These are phyloP conservation scores for Tephrocybe sp. DNA, from an alignment of 768 basidiomycete species.

Conservation along the genomic window DNA sequence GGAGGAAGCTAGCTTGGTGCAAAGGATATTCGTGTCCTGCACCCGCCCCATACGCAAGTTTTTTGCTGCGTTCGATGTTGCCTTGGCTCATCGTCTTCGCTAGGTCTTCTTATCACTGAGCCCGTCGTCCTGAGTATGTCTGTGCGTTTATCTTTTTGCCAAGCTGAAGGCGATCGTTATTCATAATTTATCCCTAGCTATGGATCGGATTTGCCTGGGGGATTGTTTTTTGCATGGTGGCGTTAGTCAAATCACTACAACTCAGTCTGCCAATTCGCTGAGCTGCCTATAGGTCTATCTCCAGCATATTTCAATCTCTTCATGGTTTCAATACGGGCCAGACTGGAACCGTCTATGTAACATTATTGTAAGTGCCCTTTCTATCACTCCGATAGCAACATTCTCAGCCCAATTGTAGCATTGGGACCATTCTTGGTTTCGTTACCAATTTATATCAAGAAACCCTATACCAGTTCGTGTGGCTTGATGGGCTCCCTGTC, in stretches of 20 bases:
- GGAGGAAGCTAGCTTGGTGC: slow-evolving; percentile 49
- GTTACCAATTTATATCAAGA: slow-evolving; percentile 47
- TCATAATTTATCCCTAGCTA: slow-evolving; percentile 35
- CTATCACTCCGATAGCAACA: not conserved
- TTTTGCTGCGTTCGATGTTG: not conserved
- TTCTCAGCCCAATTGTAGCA: slow-evolving; percentile 28
- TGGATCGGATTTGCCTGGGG: slow-evolving; percentile 80
- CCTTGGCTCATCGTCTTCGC: not conserved
- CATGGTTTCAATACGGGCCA: slow-evolving; percentile 60
- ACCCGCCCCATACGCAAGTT: slow-evolving; percentile 68
- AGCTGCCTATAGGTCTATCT: slow-evolving; percentile 39
- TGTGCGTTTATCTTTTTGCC: slow-evolving; percentile 43
- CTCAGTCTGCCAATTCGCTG: slow-evolving; percentile 1
- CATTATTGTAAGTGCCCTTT: slow-evolving; percentile 42
- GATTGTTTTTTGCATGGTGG: slow-evolving; percentile 66
- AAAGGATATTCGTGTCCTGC: slow-evolving; percentile 66
- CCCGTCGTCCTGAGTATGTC: slow-evolving; percentile 72
- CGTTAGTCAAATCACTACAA: slow-evolving; percentile 30
- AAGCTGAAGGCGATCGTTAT: slow-evolving; percentile 16
- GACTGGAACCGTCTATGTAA: slow-evolving; percentile 56
- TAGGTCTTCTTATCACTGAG: slow-evolving; percentile 68
- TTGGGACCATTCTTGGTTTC: slow-evolving; percentile 52
- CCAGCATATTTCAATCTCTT: slow-evolving; percentile 52
- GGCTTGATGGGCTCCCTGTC: not conserved
- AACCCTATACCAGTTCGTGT: slow-evolving; percentile 30